Conservation (phyloP, 306 rosid genomes). For the Mimosa pudica region DNA sequence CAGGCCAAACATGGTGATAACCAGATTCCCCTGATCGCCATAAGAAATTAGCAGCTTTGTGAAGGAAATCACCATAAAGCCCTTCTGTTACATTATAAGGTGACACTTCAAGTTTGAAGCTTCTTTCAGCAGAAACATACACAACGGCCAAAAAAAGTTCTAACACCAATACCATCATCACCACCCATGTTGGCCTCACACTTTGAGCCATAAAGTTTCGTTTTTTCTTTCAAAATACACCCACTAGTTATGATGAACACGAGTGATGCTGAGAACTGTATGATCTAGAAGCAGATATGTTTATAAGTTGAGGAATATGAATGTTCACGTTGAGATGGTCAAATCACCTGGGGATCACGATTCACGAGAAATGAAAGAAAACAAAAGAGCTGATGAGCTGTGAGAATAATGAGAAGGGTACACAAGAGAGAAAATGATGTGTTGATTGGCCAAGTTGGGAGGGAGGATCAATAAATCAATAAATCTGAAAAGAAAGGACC, state of each 20-base stretch:
- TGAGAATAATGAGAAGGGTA: not conserved
- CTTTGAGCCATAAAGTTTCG: slow-evolving; percentile 30
- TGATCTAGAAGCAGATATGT: not conserved
- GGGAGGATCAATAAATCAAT: too few relatives aligned
- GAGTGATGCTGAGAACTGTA: not conserved
- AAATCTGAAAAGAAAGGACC: not conserved
- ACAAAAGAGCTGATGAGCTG: not conserved
- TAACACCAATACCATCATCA: slow-evolving; percentile 42
- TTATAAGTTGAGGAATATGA: not conserved
- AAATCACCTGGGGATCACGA: not conserved
- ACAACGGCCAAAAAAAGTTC: slow-evolving; percentile 43
- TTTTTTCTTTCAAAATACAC: not conserved
- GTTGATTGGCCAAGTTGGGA: not conserved
- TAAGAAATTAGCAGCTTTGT: slow-evolving; percentile 59
- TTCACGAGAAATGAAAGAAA: too few relatives aligned
- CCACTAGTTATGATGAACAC: not conserved
- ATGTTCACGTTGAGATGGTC: not conserved
- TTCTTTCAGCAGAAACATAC: slow-evolving; percentile 66
- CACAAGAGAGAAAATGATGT: not conserved
- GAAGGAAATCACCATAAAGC: slow-evolving; percentile 38
- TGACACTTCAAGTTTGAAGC: slow-evolving; percentile 44
- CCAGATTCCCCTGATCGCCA: slow-evolving; percentile 65
- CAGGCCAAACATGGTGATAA: slow-evolving; percentile 87
- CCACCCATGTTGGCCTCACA: slow-evolving; percentile 48
- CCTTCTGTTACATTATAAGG: slow-evolving; percentile 37